Evolutionary conservation across 1,284 basidiomycete genomes (phyloP).

Genomic region (Cutaneotrichosporon sp.): DNA sequence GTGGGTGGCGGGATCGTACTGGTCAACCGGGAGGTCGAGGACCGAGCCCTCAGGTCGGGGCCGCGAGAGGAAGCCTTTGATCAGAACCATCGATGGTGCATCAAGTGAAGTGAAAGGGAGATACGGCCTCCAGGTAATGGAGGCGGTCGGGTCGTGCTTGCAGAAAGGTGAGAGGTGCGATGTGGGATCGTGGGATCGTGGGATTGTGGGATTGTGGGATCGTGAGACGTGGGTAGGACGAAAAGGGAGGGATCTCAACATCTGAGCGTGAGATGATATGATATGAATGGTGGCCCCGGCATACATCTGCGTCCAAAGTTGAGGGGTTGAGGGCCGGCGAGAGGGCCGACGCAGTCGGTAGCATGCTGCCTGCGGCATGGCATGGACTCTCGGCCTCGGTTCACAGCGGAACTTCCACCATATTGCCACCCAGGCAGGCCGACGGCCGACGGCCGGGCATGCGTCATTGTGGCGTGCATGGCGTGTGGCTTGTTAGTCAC

Average conservation of each 20-base stretch:
- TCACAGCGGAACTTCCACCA: not conserved
- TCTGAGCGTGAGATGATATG: not conserved
- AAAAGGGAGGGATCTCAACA: too few species aligned
- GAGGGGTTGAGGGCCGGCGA: not conserved
- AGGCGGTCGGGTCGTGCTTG: too few species aligned
- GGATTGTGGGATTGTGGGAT: not conserved
- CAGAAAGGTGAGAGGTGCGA: too few species aligned
- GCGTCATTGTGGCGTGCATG: not conserved
- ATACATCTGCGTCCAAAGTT: not conserved
- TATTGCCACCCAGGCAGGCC: not conserved
- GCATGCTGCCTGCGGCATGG: not conserved
- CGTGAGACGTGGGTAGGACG: not conserved
- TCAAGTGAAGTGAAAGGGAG: not conserved
- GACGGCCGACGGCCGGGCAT: not conserved
- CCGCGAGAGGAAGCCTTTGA: constrained; percentile 9
- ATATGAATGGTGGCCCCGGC: not conserved
- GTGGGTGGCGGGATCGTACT: constrained; percentile 27
- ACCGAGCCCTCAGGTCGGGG: constrained; percentile 17
- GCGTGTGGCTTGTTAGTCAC: not conserved
- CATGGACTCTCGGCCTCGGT: not conserved
- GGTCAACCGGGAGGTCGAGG: constrained; percentile 28
- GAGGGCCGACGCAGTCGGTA: not conserved
- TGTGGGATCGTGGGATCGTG: too few species aligned
- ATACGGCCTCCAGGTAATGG: not conserved
- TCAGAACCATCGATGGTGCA: constrained; percentile 9